phyloP scores from a whole-genome alignment of 768 basidiomycete genomes.

The Gelatoporia subvermispora region DNA sequence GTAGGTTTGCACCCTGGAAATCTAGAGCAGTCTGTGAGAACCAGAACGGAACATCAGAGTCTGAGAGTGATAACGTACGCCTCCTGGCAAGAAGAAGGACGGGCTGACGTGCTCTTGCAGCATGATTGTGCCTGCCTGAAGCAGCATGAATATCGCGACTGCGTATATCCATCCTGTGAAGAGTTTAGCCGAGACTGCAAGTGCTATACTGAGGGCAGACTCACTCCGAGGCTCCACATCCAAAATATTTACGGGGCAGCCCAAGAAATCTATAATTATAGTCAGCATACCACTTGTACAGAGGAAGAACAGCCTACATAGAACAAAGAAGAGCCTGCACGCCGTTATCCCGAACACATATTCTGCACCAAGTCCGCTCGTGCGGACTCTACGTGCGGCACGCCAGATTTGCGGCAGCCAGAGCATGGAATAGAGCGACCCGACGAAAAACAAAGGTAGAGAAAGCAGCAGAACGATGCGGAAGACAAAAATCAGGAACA shows the following conservation, averaged over 20 bases:
- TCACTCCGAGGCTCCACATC: slow-evolving; percentile 72
- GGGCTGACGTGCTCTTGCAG: slow-evolving; percentile 78
- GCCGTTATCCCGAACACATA: slow-evolving; percentile 77
- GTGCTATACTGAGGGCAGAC: slow-evolving; percentile 19
- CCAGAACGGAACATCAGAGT: slow-evolving; percentile 2
- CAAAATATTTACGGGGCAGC: slow-evolving; percentile 81
- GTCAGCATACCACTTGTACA: background rate
- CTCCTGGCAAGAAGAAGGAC: slow-evolving; percentile 74
- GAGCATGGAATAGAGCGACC: slow-evolving; percentile 66
- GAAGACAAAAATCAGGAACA: slow-evolving; percentile 69
- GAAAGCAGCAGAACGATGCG: slow-evolving; percentile 67
- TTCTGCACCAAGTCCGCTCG: slow-evolving; percentile 59
- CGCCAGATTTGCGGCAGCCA: slow-evolving; percentile 87
- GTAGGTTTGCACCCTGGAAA: slow-evolving; percentile 55
- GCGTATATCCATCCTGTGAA: slow-evolving; percentile 58
- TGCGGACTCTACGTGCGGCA: slow-evolving; percentile 64
- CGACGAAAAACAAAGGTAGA: slow-evolving; percentile 62
- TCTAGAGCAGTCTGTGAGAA: slow-evolving; percentile 34
- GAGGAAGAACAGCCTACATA: slow-evolving; percentile 56
- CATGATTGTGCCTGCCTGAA: slow-evolving; percentile 58
- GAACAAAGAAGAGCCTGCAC: slow-evolving; percentile 61
- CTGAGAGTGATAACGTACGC: slow-evolving; percentile 37
- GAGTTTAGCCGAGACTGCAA: background rate
- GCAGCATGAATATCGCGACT: slow-evolving; percentile 52
- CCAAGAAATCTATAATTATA: slow-evolving; percentile 62